Base-by-base conservation (phyloP, 768 basidiomycete species). In the Russula sp. region DNA sequence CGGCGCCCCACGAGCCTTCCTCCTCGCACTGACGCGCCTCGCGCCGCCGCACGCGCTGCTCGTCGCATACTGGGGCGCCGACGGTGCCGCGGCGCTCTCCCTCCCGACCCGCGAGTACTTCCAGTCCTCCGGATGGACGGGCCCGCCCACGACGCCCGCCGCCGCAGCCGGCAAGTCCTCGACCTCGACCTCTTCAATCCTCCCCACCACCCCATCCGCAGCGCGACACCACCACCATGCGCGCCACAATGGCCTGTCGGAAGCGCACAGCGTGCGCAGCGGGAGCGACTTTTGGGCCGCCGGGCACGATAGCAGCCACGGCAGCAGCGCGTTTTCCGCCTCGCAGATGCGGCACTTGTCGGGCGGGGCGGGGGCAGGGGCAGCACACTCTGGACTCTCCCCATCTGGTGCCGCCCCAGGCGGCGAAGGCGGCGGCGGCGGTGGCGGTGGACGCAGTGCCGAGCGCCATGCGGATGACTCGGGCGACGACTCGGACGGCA, bases 61-160 rank as follows among this genome's bases (percentile, higher is more conserved):
- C n/a, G 80, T 93, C 29, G 88, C 86, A 2, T 78, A 92, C 68
- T 92, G 90, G 81, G 90, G 90, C 7, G 76, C 78, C 25, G 87
- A 89, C 51, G 90, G 90, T 11, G 87, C 87, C 1, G 91, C 90
- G 0, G 84, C 89, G 5, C 79, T 93, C 57, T 90, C 87, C 16
- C 73, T 93, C 7, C 91, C 90, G 0, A 92, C 90, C 0, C 81
- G 81, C 66, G 91, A 93, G 67, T 93, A 93, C 72, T 89, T 91
- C 70, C 91, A 93, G 65, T 85, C 85, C 66, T 90, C 88, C 0
- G 85, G 86, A 1, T 93, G 90, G 89, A 82, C 86, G 3, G 85
- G n/a, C n/a, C n/a, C 84, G 60, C 80, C 82, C 1, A 38, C 73
- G 68, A 36, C 73, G 70, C 56, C 52, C 65, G 36, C 43, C n/a